Evolutionary conservation across 352 stramenopile genomes (phyloP).

Genomic region (Globisporangium yorkense): DNA sequence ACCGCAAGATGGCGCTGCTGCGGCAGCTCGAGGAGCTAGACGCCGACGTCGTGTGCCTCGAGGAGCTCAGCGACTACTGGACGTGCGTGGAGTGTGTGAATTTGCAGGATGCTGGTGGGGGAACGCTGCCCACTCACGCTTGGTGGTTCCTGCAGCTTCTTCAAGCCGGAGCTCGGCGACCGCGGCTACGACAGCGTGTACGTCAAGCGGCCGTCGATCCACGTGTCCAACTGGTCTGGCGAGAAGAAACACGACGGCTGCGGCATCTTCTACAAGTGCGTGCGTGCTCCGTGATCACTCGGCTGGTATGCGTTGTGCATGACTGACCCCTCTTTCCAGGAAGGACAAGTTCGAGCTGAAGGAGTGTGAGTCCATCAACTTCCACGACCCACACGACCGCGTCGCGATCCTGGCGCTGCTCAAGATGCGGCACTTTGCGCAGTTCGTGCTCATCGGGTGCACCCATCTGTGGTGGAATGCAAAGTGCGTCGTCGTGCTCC

Average conservation of each 20-base stretch:
- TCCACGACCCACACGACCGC: slow-evolving; percentile 80
- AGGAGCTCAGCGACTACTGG: slow-evolving; percentile 87
- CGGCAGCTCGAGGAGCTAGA: slow-evolving; percentile 68
- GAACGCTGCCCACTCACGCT: not conserved
- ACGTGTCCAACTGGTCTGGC: slow-evolving; percentile 82
- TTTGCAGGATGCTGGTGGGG: too few species aligned
- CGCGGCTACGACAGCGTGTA: slow-evolving; percentile 84
- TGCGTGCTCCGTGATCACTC: not conserved
- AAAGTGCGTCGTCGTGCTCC: slow-evolving; percentile 37
- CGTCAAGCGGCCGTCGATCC: slow-evolving; percentile 79
- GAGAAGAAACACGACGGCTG: slow-evolving; percentile 87
- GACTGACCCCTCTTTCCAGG: slow-evolving; percentile 17
- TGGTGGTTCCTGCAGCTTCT: slow-evolving; percentile 43
- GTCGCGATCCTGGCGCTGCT: slow-evolving; percentile 81
- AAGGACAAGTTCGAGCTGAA: slow-evolving; percentile 85
- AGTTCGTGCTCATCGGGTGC: slow-evolving; percentile 77
- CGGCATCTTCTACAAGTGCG: slow-evolving; percentile 85
- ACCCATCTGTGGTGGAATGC: slow-evolving; percentile 87
- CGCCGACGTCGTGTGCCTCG: slow-evolving; percentile 78
- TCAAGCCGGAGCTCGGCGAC: slow-evolving; percentile 64
- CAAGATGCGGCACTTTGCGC: slow-evolving; percentile 76
- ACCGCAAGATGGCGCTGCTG: slow-evolving; percentile 71
- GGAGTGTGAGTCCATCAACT: slow-evolving; percentile 83
- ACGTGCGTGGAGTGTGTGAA: slow-evolving; percentile 36
- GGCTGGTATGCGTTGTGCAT: not conserved